Percentiles rank a stretch among this genome's conserved stretches.
Evolutionary conservation across 768 basidiomycete genomes (phyloP).

Genomic region (Porpolomopsis calyptriformis): DNA sequence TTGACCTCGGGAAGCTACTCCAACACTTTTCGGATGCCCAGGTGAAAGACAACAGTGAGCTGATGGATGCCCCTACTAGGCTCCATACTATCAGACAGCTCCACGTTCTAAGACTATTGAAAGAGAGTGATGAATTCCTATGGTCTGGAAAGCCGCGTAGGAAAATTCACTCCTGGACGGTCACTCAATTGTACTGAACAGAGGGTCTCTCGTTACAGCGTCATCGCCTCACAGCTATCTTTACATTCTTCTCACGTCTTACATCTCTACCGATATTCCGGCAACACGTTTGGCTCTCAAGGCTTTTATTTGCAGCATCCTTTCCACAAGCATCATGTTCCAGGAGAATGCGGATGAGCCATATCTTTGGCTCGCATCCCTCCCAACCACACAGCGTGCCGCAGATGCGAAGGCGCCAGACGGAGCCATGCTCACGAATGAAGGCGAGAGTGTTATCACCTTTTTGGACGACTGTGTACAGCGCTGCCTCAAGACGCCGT

Average conservation of each 20-base stretch:
- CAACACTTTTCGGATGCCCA: slow-evolving; percentile 27
- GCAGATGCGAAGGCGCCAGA: slow-evolving; percentile 37
- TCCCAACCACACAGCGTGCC: slow-evolving; percentile 38
- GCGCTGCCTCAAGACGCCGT: slow-evolving; percentile 71
- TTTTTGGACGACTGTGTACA: slow-evolving; percentile 86
- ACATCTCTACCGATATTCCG: slow-evolving; percentile 36
- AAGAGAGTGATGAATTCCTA: slow-evolving; percentile 65
- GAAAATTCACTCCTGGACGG: slow-evolving; percentile 11
- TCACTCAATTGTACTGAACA: background rate
- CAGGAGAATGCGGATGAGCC: slow-evolving; percentile 67
- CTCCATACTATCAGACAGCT: slow-evolving; percentile 52
- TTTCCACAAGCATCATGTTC: slow-evolving; percentile 68
- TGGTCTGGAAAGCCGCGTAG: slow-evolving; percentile 69
- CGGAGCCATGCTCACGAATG: slow-evolving; percentile 41
- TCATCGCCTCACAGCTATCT: slow-evolving; percentile 54
- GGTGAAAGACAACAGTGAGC: slow-evolving; percentile 17
- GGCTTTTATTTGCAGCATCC: slow-evolving; percentile 49
- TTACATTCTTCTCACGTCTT: slow-evolving; percentile 58
- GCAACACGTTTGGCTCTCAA: slow-evolving; percentile 40
- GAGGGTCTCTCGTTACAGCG: slow-evolving; percentile 18
- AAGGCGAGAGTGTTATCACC: slow-evolving; percentile 41
- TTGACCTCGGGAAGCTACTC: slow-evolving; percentile 78
- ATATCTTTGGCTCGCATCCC: slow-evolving; percentile 57
- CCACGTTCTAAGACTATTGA: slow-evolving; percentile 67
- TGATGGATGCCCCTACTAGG: slow-evolving; percentile 21